Evolutionary conservation across 305 asterid genomes (phyloP).

Genomic region (Plantago coronopus): DNA sequence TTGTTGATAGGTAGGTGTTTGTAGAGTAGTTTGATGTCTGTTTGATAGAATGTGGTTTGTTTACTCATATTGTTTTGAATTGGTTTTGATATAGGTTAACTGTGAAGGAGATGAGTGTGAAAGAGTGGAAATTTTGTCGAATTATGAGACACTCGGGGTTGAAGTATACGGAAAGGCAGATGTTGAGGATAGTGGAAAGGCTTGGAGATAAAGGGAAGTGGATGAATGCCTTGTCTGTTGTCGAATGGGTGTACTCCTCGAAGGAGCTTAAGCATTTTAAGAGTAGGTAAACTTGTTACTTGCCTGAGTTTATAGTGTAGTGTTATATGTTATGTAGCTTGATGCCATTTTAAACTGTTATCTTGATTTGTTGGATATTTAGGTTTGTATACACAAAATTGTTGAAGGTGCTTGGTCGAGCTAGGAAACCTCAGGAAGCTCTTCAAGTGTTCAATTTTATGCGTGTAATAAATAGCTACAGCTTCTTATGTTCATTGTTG

Average conservation of each 20-base stretch:
- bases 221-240: conserved; percentile 74
- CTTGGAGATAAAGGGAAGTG: conserved; percentile 77
- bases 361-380: conserved; percentile 30
- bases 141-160: conserved; percentile 77
- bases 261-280: conserved; percentile 61
- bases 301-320: conserved; percentile 18
- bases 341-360: background rate
- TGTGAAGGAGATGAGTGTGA: conserved; percentile 48
- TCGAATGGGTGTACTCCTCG: conserved; percentile 72
- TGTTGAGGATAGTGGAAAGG: conserved; percentile 77
- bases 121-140: conserved; percentile 77
- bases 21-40: background rate
- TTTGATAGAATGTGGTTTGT: background rate
- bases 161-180: conserved; percentile 77
- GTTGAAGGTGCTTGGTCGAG: conserved; percentile 73
- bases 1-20: conserved; percentile 42
- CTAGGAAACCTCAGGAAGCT: conserved; percentile 70
- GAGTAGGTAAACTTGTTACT: conserved; percentile 62
- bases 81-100: conserved; percentile 47
- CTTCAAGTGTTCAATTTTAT: conserved; percentile 70
- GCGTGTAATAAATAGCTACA: conserved; percentile 54
- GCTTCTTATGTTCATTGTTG: conserved; percentile 9
- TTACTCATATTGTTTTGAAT: conserved; percentile 12
- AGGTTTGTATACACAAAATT: conserved; percentile 92
- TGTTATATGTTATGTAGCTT: conserved; percentile 1